Percentiles rank a stretch among this genome's conserved stretches.
Evolutionary conservation across 768 basidiomycete genomes (phyloP).

Genomic region (Termitomyces sp.): DNA sequence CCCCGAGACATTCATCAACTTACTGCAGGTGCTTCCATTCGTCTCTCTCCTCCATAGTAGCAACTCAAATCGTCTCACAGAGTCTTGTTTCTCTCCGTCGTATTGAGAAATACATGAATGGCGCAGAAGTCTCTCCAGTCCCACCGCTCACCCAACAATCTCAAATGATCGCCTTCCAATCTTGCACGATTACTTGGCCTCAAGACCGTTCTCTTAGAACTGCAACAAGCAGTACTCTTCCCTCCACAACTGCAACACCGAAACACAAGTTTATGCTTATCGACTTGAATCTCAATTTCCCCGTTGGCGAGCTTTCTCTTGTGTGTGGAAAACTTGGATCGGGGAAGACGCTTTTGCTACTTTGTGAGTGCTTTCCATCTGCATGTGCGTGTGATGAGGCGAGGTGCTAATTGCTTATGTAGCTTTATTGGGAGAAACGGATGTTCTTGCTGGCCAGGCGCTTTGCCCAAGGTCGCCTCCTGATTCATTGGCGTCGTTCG

Average conservation of each 20-base stretch:
- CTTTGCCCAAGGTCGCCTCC: conserved; percentile 83
- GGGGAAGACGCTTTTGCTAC: conserved; percentile 82
- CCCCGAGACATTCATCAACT: conserved; percentile 87
- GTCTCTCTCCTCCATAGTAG: not conserved
- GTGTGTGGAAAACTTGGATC: conserved; percentile 88
- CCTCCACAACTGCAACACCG: conserved; percentile 68
- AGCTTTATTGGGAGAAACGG: conserved; percentile 87
- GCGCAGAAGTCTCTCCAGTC: conserved; percentile 65
- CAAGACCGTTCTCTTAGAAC: conserved; percentile 51
- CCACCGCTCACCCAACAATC: conserved; percentile 51
- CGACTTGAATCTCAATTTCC: conserved; percentile 77
- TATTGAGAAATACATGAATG: conserved; percentile 84
- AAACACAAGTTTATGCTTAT: conserved; percentile 73
- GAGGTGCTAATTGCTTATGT: conserved; percentile 9
- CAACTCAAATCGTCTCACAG: conserved; percentile 25
- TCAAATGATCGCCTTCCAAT: conserved; percentile 68
- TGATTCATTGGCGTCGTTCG: conserved; percentile 63
- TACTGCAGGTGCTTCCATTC: conserved; percentile 58
- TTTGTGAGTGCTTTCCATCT: conserved; percentile 33
- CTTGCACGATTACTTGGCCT: conserved; percentile 90
- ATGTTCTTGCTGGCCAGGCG: conserved; percentile 76
- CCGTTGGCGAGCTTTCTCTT: conserved; percentile 70
- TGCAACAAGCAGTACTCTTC: conserved; percentile 29
- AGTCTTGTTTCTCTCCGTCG: conserved; percentile 81
- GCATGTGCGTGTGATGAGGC: not conserved